Percentiles rank a stretch among this genome's conserved stretches.
Evolutionary conservation across 106 monocot species (phyloP).

Genomic region (Allium fistulosum): DNA sequence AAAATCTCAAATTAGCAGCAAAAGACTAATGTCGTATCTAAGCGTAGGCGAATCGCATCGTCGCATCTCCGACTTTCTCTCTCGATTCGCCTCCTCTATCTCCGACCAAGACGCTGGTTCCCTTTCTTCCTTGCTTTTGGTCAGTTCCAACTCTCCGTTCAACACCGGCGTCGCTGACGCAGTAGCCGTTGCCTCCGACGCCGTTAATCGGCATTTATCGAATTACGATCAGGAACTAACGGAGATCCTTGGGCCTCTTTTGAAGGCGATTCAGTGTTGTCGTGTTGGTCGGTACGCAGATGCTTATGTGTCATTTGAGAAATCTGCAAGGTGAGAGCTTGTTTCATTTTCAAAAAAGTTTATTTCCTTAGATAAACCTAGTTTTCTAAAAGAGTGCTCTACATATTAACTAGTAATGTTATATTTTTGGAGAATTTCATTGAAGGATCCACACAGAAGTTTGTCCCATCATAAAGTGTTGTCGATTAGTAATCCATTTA

Average conservation of each 20-base stretch:
- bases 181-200: slow-evolving; percentile 35
- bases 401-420: no score
- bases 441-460: no score
- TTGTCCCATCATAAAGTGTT: no score
- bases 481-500: no score
- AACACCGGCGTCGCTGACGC: slow-evolving; percentile 52
- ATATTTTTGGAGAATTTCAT: no score
- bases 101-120: slow-evolving; percentile 43
- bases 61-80: slow-evolving; percentile 54
- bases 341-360: no score
- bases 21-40: slow-evolving; percentile 13
- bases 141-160: slow-evolving; percentile 45
- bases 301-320: slow-evolving; percentile 46
- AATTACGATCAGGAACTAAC: slow-evolving; percentile 23
- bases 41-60: slow-evolving; percentile 80
- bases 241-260: slow-evolving; percentile 34
- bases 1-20: no score
- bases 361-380: no score
- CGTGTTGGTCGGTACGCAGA: slow-evolving; percentile 38
- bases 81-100: slow-evolving; percentile 51
- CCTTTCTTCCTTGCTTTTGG: slow-evolving; percentile 57
- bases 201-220: slow-evolving; percentile 29
- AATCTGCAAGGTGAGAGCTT: slow-evolving; percentile 32
- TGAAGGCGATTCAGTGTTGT: slow-evolving; percentile 37
- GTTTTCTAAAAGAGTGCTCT: no score